Percentiles rank a stretch among this genome's conserved stretches.
Evolutionary conservation across 2,329 filamentous ascomycete species (phyloP).

Genomic region (Ophiostoma piceae): DNA sequence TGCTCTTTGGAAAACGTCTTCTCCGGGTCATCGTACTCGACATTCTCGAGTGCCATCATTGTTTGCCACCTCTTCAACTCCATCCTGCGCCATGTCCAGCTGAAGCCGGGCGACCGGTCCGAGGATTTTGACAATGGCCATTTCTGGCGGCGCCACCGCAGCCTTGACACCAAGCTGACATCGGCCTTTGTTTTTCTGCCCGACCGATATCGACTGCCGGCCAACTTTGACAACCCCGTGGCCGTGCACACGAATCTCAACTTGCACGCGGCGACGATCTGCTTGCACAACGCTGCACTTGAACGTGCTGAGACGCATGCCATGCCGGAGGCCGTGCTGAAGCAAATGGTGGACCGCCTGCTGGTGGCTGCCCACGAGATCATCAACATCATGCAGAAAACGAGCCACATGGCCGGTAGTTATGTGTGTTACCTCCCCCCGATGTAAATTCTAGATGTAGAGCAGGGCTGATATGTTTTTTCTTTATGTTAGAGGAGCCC

Average conservation of each 20-base stretch:
- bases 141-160: constrained; percentile 82
- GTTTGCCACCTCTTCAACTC: constrained; percentile 74
- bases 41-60: constrained; percentile 67
- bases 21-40: constrained; percentile 57
- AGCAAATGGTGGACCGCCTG: constrained; percentile 66
- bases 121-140: constrained; percentile 67
- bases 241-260: constrained; percentile 82
- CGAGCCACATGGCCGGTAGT: constrained; percentile 53
- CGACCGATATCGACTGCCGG: constrained; percentile 65
- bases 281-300: constrained; percentile 80
- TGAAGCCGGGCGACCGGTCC: constrained; percentile 63
- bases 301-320: constrained; percentile 73
- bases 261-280: constrained; percentile 81
- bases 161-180: constrained; percentile 73
- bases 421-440: constrained; percentile 42
- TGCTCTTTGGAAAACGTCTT: constrained; percentile 61
- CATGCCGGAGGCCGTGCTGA: constrained; percentile 58
- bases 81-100: constrained; percentile 76
- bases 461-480: constrained; percentile 44
- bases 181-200: constrained; percentile 76
- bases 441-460: not conserved
- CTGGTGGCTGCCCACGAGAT: constrained; percentile 79
- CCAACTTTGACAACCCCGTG: constrained; percentile 62
- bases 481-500: constrained; percentile 51
- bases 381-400: constrained; percentile 73